Conservation (phyloP, 2,329 filamentous ascomycete species). For the Neonectria faginata region DNA sequence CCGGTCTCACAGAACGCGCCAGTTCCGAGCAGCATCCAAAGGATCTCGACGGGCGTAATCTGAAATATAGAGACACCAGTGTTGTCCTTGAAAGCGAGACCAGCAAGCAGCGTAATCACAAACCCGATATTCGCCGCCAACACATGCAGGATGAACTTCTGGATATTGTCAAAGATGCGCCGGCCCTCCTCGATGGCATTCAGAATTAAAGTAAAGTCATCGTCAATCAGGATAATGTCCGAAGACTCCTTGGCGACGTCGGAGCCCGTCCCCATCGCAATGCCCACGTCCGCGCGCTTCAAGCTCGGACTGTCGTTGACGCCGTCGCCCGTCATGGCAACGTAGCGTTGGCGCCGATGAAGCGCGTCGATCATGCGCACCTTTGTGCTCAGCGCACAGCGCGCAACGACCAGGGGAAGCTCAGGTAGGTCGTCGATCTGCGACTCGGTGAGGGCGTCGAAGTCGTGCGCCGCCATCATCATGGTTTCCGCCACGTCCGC, state of each 20-base stretch:
- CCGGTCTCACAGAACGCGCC: slow-evolving; percentile 78
- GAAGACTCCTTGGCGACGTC: slow-evolving; percentile 76
- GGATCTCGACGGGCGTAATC: slow-evolving; percentile 75
- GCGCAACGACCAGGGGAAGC: slow-evolving; percentile 74
- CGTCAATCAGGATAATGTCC: slow-evolving; percentile 74
- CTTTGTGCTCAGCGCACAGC: slow-evolving; percentile 77
- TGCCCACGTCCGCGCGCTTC: slow-evolving; percentile 75
- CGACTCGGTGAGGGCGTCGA: slow-evolving; percentile 71
- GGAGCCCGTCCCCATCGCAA: slow-evolving; percentile 77
- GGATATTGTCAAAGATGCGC: slow-evolving; percentile 77
- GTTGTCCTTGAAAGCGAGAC: slow-evolving; percentile 75
- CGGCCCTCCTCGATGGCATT: slow-evolving; percentile 71
- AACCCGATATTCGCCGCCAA: slow-evolving; percentile 76
- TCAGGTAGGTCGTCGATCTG: slow-evolving; percentile 72
- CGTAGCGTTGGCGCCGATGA: slow-evolving; percentile 72
- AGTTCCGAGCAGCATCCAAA: slow-evolving; percentile 82
- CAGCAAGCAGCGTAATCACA: slow-evolving; percentile 73
- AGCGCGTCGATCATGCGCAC: slow-evolving; percentile 80
- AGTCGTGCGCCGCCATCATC: slow-evolving; percentile 72
- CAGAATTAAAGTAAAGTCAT: slow-evolving; percentile 67
- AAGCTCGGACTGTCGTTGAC: slow-evolving; percentile 77
- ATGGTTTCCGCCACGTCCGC: slow-evolving; percentile 65
- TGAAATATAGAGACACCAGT: slow-evolving; percentile 76
- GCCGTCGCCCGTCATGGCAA: slow-evolving; percentile 77
- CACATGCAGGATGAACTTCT: slow-evolving; percentile 76